Percentiles rank a stretch among this genome's conserved stretches.
Conservation (phyloP, 768 basidiomycete genomes). For the Suillus subluteus region DNA sequence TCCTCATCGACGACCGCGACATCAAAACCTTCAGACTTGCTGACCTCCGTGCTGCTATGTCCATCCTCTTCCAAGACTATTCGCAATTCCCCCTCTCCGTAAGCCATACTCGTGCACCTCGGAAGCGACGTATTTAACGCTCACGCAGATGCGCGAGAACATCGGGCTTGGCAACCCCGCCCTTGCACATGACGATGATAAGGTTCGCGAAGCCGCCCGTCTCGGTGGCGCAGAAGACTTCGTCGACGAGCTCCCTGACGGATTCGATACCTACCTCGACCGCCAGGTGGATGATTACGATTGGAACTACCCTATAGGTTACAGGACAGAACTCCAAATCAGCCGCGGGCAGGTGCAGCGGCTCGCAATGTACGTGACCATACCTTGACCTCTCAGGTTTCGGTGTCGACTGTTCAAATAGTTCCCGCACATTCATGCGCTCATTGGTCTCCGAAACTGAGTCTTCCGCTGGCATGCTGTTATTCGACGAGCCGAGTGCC, state of each 20-base stretch:
- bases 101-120: constrained; percentile 23
- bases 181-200: constrained; percentile 52
- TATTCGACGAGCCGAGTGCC: constrained; percentile 77
- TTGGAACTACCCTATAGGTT: too few species aligned
- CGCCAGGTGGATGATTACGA: constrained; percentile 71
- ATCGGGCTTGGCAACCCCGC: constrained; percentile 74
- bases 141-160: constrained; percentile 69
- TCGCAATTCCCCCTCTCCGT: constrained; percentile 79
- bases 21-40: constrained; percentile 61
- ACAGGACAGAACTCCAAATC: too few species aligned
- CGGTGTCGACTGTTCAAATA: constrained; percentile 23
- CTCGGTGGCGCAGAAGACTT: constrained; percentile 75
- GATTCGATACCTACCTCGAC: constrained; percentile 68
- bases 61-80: constrained; percentile 82
- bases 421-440: constrained; percentile 73
- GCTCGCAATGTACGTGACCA: constrained; percentile 57
- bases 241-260: constrained; percentile 63
- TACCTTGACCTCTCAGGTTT: not conserved
- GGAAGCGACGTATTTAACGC: not conserved
- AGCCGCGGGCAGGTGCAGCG: constrained; percentile 80
- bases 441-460: constrained; percentile 49
- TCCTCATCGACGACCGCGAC: constrained; percentile 64
- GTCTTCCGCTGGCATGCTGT: constrained; percentile 54
- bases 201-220: constrained; percentile 64
- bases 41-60: constrained; percentile 64